Evolutionary conservation across 2,329 filamentous ascomycete genomes (phyloP).

Genomic region (Talaromyces amestolkiae): DNA sequence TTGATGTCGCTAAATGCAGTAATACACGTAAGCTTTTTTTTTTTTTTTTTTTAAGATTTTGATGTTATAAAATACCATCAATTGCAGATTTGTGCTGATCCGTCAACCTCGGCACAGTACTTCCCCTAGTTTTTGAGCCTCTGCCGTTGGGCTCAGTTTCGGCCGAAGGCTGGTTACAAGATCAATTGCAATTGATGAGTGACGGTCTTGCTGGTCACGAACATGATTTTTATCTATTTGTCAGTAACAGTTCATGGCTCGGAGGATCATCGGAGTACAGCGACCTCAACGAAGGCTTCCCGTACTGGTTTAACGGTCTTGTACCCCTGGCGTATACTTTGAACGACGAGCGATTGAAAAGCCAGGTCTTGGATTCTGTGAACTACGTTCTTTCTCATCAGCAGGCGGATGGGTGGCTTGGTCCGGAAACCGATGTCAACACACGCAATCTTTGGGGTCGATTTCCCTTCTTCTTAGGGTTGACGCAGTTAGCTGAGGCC

Average conservation of each 20-base stretch:
- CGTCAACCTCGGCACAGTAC: constrained; percentile 5
- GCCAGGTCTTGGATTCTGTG: constrained; percentile 47
- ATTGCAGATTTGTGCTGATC: neutral
- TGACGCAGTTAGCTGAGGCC: constrained; percentile 50
- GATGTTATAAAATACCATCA: neutral
- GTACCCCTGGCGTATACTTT: constrained; percentile 56
- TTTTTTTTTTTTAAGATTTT: neutral
- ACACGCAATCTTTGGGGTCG: constrained; percentile 55
- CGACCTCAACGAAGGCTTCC: constrained; percentile 53
- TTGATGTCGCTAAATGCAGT: constrained; percentile 6
- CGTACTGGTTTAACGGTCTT: constrained; percentile 60
- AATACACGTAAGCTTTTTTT: constrained; percentile 5
- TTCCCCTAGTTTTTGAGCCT: constrained; percentile 18
- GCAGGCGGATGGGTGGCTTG: constrained; percentile 57
- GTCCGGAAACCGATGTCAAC: constrained; percentile 48
- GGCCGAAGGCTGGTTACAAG: constrained; percentile 52
- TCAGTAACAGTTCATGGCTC: constrained; percentile 52
- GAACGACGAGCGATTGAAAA: constrained; percentile 50
- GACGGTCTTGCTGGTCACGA: constrained; percentile 55
- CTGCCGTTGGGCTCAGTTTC: constrained; percentile 52
- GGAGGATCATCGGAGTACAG: constrained; percentile 55
- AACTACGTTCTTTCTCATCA: constrained; percentile 52
- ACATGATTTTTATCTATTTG: constrained; percentile 57
- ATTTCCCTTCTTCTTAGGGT: constrained; percentile 51
- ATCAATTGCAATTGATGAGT: constrained; percentile 51